Conservation (phyloP, 768 basidiomycete genomes). For the Tylopilus felleus region DNA sequence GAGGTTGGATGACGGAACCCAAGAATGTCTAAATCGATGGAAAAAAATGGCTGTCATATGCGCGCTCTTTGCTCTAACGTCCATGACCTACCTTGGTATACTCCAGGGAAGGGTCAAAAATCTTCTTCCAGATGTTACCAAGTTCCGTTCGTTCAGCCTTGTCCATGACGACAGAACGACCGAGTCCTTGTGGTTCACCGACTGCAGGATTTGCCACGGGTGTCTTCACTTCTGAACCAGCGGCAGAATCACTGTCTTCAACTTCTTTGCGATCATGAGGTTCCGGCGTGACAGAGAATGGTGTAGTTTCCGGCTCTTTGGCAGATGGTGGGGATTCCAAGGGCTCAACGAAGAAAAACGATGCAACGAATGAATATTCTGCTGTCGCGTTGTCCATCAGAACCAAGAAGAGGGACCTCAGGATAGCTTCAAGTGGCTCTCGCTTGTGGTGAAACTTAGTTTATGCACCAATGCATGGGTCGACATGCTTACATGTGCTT, state of each 20-base stretch:
- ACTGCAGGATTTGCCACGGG: constrained; percentile 26
- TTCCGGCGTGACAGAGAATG: constrained; percentile 35
- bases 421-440: constrained; percentile 78
- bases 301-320: constrained; percentile 33
- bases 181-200: constrained; percentile 26
- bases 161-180: constrained; percentile 34
- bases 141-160: constrained; percentile 62
- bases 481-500: constrained; percentile 65
- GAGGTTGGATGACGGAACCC: constrained; percentile 63
- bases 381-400: constrained; percentile 93
- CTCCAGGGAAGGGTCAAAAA: constrained; percentile 87
- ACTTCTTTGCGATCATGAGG: constrained; percentile 41
- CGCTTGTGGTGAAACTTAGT: constrained; percentile 44
- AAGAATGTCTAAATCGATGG: constrained; percentile 55
- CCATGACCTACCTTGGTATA: constrained; percentile 63
- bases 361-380: constrained; percentile 83
- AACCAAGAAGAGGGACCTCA: constrained; percentile 83
- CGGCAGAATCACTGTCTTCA: constrained; percentile 41
- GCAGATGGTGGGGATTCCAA: constrained; percentile 27
- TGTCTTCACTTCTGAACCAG: constrained; percentile 50
- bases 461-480: constrained; percentile 6
- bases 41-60: neutral
- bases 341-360: constrained; percentile 64
- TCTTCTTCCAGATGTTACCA: constrained; percentile 81
- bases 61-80: neutral